Evolutionary conservation across 768 basidiomycete genomes (phyloP).

Genomic region (Auricularia sp.): DNA sequence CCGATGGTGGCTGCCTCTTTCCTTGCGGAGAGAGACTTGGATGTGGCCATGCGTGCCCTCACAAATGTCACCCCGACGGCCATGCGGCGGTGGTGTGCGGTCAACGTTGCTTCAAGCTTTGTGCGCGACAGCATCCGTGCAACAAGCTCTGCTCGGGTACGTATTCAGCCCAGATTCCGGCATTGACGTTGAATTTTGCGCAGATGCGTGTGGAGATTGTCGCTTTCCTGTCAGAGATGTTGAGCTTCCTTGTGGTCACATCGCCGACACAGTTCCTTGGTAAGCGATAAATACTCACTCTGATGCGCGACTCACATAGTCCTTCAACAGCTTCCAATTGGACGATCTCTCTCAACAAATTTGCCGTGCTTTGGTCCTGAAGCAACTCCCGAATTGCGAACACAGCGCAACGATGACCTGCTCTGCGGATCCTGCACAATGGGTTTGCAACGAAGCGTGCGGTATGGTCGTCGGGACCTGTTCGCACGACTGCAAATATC

Average conservation of each 20-base stretch:
- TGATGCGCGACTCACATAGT: not conserved
- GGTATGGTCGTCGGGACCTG: slow-evolving; percentile 39
- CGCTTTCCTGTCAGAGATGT: slow-evolving; percentile 36
- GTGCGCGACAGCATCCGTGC: slow-evolving; percentile 51
- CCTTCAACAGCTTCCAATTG: slow-evolving; percentile 30
- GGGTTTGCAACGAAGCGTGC: slow-evolving; percentile 36
- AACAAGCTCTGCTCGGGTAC: slow-evolving; percentile 32
- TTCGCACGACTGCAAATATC: slow-evolving; percentile 36
- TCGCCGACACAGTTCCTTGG: slow-evolving; percentile 37
- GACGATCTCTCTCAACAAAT: slow-evolving; percentile 34
- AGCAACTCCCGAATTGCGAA: slow-evolving; percentile 42
- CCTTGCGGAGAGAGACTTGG: slow-evolving; percentile 41
- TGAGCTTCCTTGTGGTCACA: slow-evolving; percentile 50
- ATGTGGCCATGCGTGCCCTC: slow-evolving; percentile 60
- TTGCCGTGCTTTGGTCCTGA: slow-evolving; percentile 36
- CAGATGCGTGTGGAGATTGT: slow-evolving; percentile 44
- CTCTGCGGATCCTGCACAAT: slow-evolving; percentile 29
- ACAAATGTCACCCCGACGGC: slow-evolving; percentile 54
- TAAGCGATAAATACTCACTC: slow-evolving; percentile 13
- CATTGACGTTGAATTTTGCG: slow-evolving; percentile 29
- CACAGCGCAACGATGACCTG: slow-evolving; percentile 42
- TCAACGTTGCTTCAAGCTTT: slow-evolving; percentile 42
- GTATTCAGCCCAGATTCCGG: too few species aligned
- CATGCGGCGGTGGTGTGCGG: slow-evolving; percentile 40
- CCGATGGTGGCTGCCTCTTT: slow-evolving; percentile 57